Evolutionary conservation across 2,329 filamentous ascomycete genomes (phyloP).

Genomic region (Alternaria gaisen): DNA sequence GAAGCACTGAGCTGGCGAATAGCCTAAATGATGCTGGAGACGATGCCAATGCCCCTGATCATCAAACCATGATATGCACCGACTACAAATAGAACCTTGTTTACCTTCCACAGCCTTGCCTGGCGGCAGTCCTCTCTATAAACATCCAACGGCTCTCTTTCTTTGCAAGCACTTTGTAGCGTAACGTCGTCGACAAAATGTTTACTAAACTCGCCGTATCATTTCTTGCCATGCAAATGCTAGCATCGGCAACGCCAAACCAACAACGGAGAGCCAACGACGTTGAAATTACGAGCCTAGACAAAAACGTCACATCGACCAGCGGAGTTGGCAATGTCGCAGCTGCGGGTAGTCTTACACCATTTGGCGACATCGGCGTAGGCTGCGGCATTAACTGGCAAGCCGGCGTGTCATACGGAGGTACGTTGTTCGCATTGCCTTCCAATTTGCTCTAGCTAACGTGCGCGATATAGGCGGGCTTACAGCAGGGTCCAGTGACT

Average conservation of each 20-base stretch:
- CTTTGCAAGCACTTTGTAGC: neutral
- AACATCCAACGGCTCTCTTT: neutral
- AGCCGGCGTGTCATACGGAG: conserved; percentile 16
- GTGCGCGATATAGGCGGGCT: conserved; percentile 13
- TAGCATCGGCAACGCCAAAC: conserved; percentile 10
- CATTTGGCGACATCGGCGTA: conserved; percentile 22
- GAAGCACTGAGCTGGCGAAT: neutral
- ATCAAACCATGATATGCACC: conserved; percentile 2
- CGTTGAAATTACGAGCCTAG: conserved; percentile 11
- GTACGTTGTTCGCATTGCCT: neutral
- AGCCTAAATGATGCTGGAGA: neutral
- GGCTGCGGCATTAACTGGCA: conserved; percentile 24
- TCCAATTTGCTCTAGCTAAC: neutral
- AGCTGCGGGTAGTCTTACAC: conserved; percentile 13
- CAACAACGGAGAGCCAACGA: neutral
- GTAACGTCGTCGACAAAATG: conserved; percentile 3
- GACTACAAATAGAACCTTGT: conserved; percentile 3
- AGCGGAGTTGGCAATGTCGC: conserved; percentile 18
- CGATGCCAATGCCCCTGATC: neutral
- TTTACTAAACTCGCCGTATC: neutral
- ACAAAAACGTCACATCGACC: conserved; percentile 17
- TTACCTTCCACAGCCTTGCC: neutral
- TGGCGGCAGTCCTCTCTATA: neutral
- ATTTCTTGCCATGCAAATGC: conserved; percentile 11
- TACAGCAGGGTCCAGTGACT: conserved; percentile 18